Percentiles rank a stretch among this genome's conserved stretches.
phyloP scores from a whole-genome alignment of 169 alveolate species.

The Plasmodium blacklocki region DNA sequence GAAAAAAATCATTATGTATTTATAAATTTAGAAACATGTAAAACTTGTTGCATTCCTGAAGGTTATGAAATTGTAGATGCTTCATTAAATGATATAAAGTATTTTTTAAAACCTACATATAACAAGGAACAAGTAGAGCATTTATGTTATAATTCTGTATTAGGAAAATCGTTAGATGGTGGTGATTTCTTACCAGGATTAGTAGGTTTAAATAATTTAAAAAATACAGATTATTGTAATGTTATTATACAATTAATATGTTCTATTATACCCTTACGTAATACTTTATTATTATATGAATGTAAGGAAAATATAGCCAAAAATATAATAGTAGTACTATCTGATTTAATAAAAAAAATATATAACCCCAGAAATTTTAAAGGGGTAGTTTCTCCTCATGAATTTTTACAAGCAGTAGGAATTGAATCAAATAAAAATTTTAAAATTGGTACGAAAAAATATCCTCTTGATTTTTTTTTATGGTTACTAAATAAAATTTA shows the following conservation, averaged over 20 bases:
- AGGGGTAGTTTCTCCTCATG: slow-evolving; percentile 98
- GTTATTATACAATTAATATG: slow-evolving; percentile 93
- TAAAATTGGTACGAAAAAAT: slow-evolving; percentile 92
- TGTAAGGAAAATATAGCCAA: slow-evolving; percentile 85
- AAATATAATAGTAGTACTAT: slow-evolving; percentile 90
- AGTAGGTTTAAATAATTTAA: slow-evolving; percentile 96
- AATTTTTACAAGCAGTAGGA: slow-evolving; percentile 92
- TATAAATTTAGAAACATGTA: slow-evolving; percentile 93
- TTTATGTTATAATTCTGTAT: slow-evolving; percentile 79
- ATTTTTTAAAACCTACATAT: slow-evolving; percentile 87
- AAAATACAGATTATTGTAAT: slow-evolving; percentile 96
- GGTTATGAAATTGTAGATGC: slow-evolving; percentile 96
- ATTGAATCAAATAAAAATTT: slow-evolving; percentile 82
- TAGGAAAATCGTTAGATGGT: slow-evolving; percentile 95
- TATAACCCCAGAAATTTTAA: slow-evolving; percentile 97
- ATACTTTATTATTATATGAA: slow-evolving; percentile 79
- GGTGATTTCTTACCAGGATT: slow-evolving; percentile 95
- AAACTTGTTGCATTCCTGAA: slow-evolving; percentile 97
- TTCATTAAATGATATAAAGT: slow-evolving; percentile 94
- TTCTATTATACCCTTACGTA: slow-evolving; percentile 77
- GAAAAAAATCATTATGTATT: slow-evolving; percentile 96
- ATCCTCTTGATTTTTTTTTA: slow-evolving; percentile 94
- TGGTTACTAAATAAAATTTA: slow-evolving; percentile 93
- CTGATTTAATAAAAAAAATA: slow-evolving; percentile 95
- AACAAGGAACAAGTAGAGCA: slow-evolving; percentile 85